These are phyloP conservation scores for Trypanosoma melophagium DNA, from an alignment of 208 protist species.

Conservation along the genomic window DNA sequence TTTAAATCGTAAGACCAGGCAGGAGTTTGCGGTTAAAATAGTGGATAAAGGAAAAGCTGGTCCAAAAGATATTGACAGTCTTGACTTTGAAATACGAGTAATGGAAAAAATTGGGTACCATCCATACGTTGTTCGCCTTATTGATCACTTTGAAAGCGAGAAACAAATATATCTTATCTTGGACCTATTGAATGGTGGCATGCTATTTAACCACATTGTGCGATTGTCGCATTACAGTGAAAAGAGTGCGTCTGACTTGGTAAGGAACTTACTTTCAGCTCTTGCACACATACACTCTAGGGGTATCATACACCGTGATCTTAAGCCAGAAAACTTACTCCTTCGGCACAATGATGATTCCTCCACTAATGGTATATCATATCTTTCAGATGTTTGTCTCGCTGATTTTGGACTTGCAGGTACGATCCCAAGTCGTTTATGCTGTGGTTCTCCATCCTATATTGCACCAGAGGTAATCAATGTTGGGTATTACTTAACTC, in stretches of 20 bases:
- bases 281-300: constrained; percentile 95
- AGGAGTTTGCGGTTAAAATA: constrained; percentile 75
- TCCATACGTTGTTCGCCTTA: constrained; percentile 86
- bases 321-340: constrained; percentile 70
- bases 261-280: constrained; percentile 95
- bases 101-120: constrained; percentile 74
- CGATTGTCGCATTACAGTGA: constrained; percentile 95
- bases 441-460: constrained; percentile 81
- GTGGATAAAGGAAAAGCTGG: constrained; percentile 74
- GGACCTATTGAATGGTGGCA: constrained; percentile 98
- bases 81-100: constrained; percentile 75
- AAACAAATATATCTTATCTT: constrained; percentile 93
- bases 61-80: constrained; percentile 71
- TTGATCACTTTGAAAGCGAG: constrained; percentile 93
- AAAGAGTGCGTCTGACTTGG: constrained; percentile 95
- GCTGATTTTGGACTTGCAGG: constrained; percentile 98
- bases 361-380: constrained; percentile 25
- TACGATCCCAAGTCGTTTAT: constrained; percentile 54
- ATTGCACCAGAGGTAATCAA: constrained; percentile 84
- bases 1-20: constrained; percentile 44
- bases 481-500: constrained; percentile 54
- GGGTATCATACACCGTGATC: constrained; percentile 98
- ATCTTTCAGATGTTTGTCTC: constrained; percentile 91
- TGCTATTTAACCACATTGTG: constrained; percentile 97
- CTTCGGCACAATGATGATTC: constrained; percentile 93